phyloP scores from a whole-genome alignment of 2,329 filamentous ascomycete species.

The Aspergillus brasiliensis region DNA sequence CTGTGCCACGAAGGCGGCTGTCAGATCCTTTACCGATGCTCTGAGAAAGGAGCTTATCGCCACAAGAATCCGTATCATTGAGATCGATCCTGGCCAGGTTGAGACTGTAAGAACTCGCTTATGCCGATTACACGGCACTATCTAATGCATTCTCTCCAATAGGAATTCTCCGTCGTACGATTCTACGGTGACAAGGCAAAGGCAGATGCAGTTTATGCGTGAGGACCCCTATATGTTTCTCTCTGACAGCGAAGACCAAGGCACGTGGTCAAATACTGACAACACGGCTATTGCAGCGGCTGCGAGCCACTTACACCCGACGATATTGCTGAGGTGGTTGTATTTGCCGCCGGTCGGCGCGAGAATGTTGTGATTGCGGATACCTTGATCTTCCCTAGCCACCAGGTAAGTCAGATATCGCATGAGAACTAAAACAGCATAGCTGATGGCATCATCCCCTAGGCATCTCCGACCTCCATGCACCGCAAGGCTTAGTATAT shows the following conservation, averaged over 20 bases:
- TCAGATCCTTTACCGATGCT: slow-evolving; percentile 80
- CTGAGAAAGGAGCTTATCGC: slow-evolving; percentile 81
- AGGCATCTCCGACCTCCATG: slow-evolving; percentile 20
- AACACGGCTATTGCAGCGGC: slow-evolving; percentile 52
- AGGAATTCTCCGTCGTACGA: slow-evolving; percentile 85
- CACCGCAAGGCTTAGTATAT: slow-evolving; percentile 11
- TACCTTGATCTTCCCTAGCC: slow-evolving; percentile 81
- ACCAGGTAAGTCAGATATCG: slow-evolving; percentile 66
- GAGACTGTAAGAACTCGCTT: slow-evolving; percentile 66
- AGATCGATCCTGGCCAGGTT: slow-evolving; percentile 88
- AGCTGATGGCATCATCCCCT: slow-evolving; percentile 4
- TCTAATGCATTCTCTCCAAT: neutral
- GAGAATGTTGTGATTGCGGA: slow-evolving; percentile 93
- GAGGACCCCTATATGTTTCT: slow-evolving; percentile 37
- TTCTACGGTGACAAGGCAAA: slow-evolving; percentile 88
- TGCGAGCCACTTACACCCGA: slow-evolving; percentile 83
- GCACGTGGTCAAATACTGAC: neutral
- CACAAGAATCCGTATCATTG: slow-evolving; percentile 78
- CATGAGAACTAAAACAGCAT: neutral
- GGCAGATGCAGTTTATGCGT: slow-evolving; percentile 87
- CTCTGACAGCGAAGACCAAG: neutral
- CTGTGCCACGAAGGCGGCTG: slow-evolving; percentile 88
- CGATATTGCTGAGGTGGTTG: slow-evolving; percentile 87
- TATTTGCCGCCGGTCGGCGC: slow-evolving; percentile 78
- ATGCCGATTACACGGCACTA: neutral